Percentiles rank a stretch among this genome's conserved stretches.
Evolutionary conservation across 2,329 filamentous ascomycete genomes (phyloP).

Genomic region (Proliferodiscus dingleyae): DNA sequence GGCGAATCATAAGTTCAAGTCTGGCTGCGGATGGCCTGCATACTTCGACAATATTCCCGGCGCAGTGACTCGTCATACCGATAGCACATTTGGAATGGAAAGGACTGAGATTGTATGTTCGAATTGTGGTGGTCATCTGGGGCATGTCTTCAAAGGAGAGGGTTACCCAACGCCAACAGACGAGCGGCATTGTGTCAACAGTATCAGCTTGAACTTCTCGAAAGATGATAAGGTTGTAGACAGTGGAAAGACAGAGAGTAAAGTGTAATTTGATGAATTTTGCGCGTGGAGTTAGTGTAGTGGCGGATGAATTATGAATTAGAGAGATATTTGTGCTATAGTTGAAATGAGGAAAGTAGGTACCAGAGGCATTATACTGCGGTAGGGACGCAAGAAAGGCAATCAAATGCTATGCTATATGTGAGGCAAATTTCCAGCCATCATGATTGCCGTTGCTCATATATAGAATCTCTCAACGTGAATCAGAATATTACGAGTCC

Average conservation of each 20-base stretch:
- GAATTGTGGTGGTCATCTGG: constrained; percentile 89
- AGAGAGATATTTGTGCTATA: background rate
- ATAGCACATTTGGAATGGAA: constrained; percentile 72
- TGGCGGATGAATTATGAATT: background rate
- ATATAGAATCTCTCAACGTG: no score
- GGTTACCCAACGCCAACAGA: constrained; percentile 81
- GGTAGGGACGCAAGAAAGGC: no score
- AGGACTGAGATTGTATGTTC: constrained; percentile 91
- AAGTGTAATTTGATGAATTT: background rate
- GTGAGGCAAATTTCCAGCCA: no score
- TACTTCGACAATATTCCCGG: constrained; percentile 95
- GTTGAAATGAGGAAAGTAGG: background rate
- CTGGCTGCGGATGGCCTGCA: constrained; percentile 94
- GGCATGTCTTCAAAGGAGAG: constrained; percentile 90
- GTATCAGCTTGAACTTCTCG: constrained; percentile 13
- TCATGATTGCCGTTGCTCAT: no score
- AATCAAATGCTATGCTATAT: no score
- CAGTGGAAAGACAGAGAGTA: background rate
- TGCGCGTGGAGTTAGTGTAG: background rate
- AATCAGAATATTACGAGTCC: no score
- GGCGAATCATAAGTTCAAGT: constrained; percentile 91
- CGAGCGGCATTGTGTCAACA: constrained; percentile 88
- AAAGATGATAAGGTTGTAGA: constrained; percentile 11
- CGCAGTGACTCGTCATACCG: constrained; percentile 77
- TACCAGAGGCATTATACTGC: no score